These are phyloP conservation scores for Ascoidea rubescens DNA, from an alignment of 805 yeast species.

Conservation along the genomic window DNA sequence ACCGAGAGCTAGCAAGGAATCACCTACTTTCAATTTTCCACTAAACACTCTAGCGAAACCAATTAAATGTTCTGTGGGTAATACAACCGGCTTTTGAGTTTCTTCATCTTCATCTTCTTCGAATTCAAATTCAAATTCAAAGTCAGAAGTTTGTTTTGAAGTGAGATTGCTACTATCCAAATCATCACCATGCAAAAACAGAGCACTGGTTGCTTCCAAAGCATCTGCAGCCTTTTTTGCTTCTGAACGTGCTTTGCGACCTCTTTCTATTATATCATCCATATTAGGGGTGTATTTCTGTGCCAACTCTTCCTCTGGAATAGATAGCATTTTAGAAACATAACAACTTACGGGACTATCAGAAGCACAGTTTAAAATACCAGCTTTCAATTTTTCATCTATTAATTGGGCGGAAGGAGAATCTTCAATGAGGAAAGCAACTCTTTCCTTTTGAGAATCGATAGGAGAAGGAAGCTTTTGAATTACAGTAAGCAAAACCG, in stretches of 20 bases:
- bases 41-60: conserved; percentile 86
- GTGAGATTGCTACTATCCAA: conserved; percentile 4
- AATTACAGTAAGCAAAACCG: conserved; percentile 72
- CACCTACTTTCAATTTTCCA: conserved; percentile 69
- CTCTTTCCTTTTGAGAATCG: conserved; percentile 57
- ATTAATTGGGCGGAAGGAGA: conserved; percentile 37
- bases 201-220: conserved; percentile 18
- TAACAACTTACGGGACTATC: conserved; percentile 58
- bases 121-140: conserved; percentile 22
- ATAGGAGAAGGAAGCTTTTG: conserved; percentile 78
- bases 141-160: conserved; percentile 16
- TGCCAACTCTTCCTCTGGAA: conserved; percentile 75
- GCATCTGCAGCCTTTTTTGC: conserved; percentile 58
- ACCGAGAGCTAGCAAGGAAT: conserved; percentile 60
- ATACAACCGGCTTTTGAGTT: conserved; percentile 16
- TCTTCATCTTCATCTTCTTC: conserved; percentile 33
- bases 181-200: conserved; percentile 15
- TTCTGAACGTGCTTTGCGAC: conserved; percentile 47
- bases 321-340: conserved; percentile 78
- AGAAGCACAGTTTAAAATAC: conserved; percentile 58
- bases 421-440: conserved; percentile 49
- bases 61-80: conserved; percentile 48
- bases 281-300: conserved; percentile 19
- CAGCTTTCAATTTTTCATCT: conserved; percentile 30
- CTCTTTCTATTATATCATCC: conserved; percentile 50